Conservation (phyloP, 2,329 filamentous ascomycete species). For the Pseudomassariella vexata region DNA sequence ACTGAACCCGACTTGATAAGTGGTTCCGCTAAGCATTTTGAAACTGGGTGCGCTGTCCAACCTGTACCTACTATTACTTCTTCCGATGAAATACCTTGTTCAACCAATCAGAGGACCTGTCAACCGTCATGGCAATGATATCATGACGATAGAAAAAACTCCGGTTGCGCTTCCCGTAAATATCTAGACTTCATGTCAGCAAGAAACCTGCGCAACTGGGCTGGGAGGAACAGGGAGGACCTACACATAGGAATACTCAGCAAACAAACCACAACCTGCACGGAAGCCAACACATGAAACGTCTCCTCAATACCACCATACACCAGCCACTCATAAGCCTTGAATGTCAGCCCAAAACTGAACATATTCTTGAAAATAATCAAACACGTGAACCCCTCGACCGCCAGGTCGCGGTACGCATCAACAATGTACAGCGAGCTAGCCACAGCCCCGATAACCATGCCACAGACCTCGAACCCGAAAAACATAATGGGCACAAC, state of each 20-base stretch:
- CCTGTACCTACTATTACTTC: too few relatives aligned
- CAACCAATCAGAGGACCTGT: too few relatives aligned
- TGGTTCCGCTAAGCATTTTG: too few relatives aligned
- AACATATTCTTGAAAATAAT: conserved; percentile 95
- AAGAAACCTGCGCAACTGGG: conserved; percentile 7
- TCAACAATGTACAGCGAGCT: conserved; percentile 87
- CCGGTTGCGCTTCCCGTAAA: conserved; percentile 73
- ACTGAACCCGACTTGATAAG: too few relatives aligned
- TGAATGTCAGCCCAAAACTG: conserved; percentile 78
- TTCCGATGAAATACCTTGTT: too few relatives aligned
- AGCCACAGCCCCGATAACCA: conserved; percentile 87
- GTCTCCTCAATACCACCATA: conserved; percentile 51
- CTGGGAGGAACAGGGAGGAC: conserved; percentile 28
- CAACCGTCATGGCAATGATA: conserved; percentile 49
- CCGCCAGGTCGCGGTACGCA: conserved; percentile 78
- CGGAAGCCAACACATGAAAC: conserved; percentile 67
- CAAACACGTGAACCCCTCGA: conserved; percentile 85
- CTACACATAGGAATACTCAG: conserved; percentile 74
- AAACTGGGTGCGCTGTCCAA: too few relatives aligned
- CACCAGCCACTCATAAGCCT: conserved; percentile 78
- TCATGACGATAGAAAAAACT: conserved; percentile 73
- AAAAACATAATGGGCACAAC: conserved; percentile 76
- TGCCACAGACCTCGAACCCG: conserved; percentile 75
- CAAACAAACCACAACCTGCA: conserved; percentile 73
- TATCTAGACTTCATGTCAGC: conserved; percentile 41